Conservation (phyloP, 2,329 filamentous ascomycete genomes). For the Talaromyces funiculosus region DNA sequence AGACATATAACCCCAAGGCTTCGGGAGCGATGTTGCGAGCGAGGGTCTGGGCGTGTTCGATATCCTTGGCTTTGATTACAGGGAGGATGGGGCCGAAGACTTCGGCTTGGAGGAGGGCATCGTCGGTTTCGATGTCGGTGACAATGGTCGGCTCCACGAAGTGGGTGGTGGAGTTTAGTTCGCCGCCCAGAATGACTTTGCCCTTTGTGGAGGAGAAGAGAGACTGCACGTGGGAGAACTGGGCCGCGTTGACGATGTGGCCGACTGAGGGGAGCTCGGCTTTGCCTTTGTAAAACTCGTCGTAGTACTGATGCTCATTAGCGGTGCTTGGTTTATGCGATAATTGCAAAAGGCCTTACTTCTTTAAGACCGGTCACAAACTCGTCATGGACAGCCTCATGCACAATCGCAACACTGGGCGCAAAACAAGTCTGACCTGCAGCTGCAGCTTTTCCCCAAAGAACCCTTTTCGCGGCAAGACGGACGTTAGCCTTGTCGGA, state of each 20-base stretch:
- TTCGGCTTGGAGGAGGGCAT: not conserved
- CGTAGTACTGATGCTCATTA: not conserved
- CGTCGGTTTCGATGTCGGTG: not conserved
- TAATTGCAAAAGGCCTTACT: not conserved
- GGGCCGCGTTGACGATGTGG: constrained; percentile 1
- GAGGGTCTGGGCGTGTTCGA: not conserved
- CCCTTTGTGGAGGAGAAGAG: constrained; percentile 3
- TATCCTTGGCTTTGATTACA: not conserved
- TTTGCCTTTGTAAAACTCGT: constrained; percentile 3
- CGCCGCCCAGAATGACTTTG: not conserved
- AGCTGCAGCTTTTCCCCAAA: constrained; percentile 3
- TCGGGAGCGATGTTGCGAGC: not conserved
- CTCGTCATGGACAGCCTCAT: constrained; percentile 5
- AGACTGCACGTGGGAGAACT: not conserved
- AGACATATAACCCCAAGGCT: constrained; percentile 1
- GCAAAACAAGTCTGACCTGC: constrained; percentile 11
- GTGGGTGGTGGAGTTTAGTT: not conserved
- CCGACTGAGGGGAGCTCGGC: not conserved
- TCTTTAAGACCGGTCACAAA: not conserved
- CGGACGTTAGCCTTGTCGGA: constrained; percentile 8
- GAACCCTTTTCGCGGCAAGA: constrained; percentile 3
- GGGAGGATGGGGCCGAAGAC: constrained; percentile 5
- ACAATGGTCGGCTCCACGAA: not conserved
- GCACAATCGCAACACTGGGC: constrained; percentile 11
- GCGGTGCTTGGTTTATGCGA: not conserved